Evolutionary conservation across 1,284 basidiomycete species (phyloP).

Genomic region (Cystobasidiaceae sp.): DNA sequence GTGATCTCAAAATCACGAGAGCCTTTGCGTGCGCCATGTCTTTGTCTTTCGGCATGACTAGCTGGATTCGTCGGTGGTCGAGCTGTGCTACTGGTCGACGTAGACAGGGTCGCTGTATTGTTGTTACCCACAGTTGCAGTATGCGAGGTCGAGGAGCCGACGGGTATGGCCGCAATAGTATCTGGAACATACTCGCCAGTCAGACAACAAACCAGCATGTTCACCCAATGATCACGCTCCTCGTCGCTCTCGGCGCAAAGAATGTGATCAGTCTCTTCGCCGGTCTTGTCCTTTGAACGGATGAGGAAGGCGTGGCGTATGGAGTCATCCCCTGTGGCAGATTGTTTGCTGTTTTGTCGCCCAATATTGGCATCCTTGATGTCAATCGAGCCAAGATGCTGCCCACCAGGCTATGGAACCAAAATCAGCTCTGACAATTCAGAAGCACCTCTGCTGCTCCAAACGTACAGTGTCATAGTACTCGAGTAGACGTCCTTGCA

Average conservation of each 20-base stretch:
- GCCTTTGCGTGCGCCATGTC: slow-evolving; percentile 43
- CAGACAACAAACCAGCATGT: slow-evolving; percentile 75
- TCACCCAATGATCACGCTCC: slow-evolving; percentile 91
- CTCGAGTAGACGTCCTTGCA: slow-evolving; percentile 78
- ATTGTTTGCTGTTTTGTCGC: slow-evolving; percentile 52
- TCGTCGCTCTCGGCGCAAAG: slow-evolving; percentile 91
- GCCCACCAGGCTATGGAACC: slow-evolving; percentile 68
- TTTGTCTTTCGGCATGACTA: slow-evolving; percentile 28
- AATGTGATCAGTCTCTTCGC: slow-evolving; percentile 75
- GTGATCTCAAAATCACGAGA: slow-evolving; percentile 60
- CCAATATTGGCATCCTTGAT: slow-evolving; percentile 84
- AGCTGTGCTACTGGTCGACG: slow-evolving; percentile 41
- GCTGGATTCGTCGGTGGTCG: slow-evolving; percentile 6
- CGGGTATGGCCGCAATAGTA: neutral
- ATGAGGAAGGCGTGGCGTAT: slow-evolving; percentile 96
- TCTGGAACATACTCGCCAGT: slow-evolving; percentile 40
- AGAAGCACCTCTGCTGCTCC: too few species aligned
- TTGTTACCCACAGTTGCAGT: too few species aligned
- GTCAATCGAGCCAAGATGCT: slow-evolving; percentile 79
- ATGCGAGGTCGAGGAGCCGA: too few species aligned
- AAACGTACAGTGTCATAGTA: slow-evolving; percentile 91
- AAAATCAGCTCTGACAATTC: slow-evolving; percentile 4
- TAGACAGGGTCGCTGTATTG: slow-evolving; percentile 47
- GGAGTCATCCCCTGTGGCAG: slow-evolving; percentile 66
- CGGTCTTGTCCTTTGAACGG: slow-evolving; percentile 60